These are phyloP conservation scores for Diplodia intermedia DNA, from an alignment of 2,329 filamentous ascomycete species.

Conservation along the genomic window DNA sequence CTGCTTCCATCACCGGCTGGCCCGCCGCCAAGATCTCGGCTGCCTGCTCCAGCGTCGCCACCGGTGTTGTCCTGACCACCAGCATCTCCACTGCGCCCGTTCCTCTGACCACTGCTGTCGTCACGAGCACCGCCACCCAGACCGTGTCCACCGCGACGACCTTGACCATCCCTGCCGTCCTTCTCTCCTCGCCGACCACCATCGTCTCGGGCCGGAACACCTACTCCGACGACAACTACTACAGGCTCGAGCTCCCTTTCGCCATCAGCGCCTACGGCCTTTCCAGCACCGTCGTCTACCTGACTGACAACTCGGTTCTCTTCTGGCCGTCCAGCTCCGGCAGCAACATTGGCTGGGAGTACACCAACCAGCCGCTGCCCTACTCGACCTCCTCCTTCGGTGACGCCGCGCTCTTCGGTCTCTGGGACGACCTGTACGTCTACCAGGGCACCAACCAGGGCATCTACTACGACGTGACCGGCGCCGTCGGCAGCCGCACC, in stretches of 20 bases:
- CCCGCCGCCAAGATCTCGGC: constrained; percentile 10
- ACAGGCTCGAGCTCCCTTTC: neutral
- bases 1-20: neutral
- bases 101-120: constrained; percentile 2
- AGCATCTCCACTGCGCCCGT: constrained; percentile 6
- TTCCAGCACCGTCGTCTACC: neutral
- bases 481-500: neutral
- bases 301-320: neutral
- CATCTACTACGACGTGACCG: neutral
- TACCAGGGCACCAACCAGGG: constrained; percentile 1
- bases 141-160: neutral
- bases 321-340: neutral
- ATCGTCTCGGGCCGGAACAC: neutral
- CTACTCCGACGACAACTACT: neutral
- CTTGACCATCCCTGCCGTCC: neutral
- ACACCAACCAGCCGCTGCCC: neutral
- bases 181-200: constrained; percentile 2
- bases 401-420: neutral
- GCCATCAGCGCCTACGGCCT: neutral
- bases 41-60: constrained; percentile 9
- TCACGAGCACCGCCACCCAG: neutral
- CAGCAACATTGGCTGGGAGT: neutral
- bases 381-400: neutral
- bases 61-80: neutral
- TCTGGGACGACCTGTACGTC: neutral